Conservation (phyloP, 2,329 filamentous ascomycete species). For the Exophiala spinifera region DNA sequence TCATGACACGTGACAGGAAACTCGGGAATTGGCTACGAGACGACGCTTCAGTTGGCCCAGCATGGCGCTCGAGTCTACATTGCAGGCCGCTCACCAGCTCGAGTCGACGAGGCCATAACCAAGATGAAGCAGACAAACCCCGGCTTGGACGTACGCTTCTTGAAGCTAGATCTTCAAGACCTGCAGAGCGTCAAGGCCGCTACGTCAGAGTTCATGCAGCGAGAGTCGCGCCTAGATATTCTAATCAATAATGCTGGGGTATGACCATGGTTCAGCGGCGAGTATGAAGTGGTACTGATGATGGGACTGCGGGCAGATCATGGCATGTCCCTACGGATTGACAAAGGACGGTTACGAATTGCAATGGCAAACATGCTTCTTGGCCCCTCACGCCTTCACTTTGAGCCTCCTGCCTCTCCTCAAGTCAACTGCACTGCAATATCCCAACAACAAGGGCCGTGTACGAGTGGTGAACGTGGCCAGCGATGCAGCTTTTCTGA, state of each 20-base stretch:
- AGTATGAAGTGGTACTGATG: no score
- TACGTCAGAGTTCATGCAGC: conserved; percentile 30
- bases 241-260: conserved; percentile 33
- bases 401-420: background rate
- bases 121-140: conserved; percentile 34
- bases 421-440: no score
- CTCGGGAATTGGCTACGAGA: conserved; percentile 38
- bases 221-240: conserved; percentile 33
- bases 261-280: no score
- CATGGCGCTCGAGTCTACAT: conserved; percentile 48
- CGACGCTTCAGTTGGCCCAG: conserved; percentile 42
- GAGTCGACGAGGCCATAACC: conserved; percentile 34
- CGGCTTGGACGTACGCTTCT: conserved; percentile 33
- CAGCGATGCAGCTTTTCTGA: no score
- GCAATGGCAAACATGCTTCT: conserved; percentile 34
- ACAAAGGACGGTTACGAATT: conserved; percentile 34
- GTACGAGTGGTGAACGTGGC: no score
- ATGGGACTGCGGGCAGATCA: conserved; percentile 17
- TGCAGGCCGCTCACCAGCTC: conserved; percentile 37
- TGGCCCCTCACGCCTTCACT: conserved; percentile 32
- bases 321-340: conserved; percentile 27
- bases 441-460: no score
- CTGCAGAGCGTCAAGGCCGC: conserved; percentile 47
- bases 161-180: conserved; percentile 34
- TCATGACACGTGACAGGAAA: conserved; percentile 16